Evolutionary conservation across 164 flowering plant genomes (phyloP), one percentile per base, ranked within the genome.

Genomic region (Annona squamosa): DNA sequence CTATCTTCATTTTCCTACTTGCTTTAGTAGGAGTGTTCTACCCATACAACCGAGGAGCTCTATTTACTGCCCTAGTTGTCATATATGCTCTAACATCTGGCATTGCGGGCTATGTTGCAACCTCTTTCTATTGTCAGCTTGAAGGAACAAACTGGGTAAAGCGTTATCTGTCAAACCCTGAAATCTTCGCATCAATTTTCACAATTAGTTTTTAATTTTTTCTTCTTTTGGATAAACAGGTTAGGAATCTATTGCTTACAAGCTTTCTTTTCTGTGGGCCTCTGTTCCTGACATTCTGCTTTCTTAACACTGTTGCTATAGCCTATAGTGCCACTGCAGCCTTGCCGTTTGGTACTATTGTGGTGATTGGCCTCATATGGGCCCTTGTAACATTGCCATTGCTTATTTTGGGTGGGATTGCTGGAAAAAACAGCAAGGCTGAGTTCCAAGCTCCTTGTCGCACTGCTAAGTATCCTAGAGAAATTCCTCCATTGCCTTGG

Each of bases 261-360:
- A 83, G 85, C 26, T 83, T 83, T 73, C 83, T 83, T 65, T 83
- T 83, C 67, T 83, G 85, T 18, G 85, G 85, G 56, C 85, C 85
- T 77, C 64, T 83, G 57, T 80, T 83, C 64, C 74, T 83, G 64
- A 83, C 85, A 9, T 83, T 83, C 73, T 83, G 81, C 73, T 83
- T 83, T 71, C 80, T 83, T 4, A 83, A 83, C 62, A 83, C 85
- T 16, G 85, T 83, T 26, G 85, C 85, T 42, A 83, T 83, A 66
- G 85, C 71, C 1, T 83, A 83, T 47, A 80, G 77, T 70, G 85
- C 85, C 68, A 83, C 85, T 43, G 85, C 85, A 63, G 85, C 85
- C 66, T 75, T 82, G 26, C 85, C 85, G 0, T 80, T 82, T 77
- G 85, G 85, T 48, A 82, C 85, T 5, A 80, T 82, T 67, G 80